phyloP scores from a whole-genome alignment of 2,329 filamentous ascomycete species.

The Corinectria fuckeliana region DNA sequence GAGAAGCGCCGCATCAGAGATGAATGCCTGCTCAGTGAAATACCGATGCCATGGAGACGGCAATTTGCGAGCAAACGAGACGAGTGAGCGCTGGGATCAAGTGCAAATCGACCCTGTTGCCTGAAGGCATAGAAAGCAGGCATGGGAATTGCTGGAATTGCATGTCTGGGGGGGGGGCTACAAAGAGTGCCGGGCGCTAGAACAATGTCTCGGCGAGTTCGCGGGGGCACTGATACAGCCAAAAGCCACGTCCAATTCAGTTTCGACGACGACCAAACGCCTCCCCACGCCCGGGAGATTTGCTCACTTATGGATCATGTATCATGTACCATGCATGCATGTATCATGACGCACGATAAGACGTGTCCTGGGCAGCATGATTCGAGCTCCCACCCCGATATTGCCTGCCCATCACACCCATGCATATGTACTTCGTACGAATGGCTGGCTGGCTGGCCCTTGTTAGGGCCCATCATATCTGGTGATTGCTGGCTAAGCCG shows the following conservation, averaged over 20 bases:
- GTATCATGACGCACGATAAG: slow-evolving; percentile 8
- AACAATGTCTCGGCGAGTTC: slow-evolving; percentile 37
- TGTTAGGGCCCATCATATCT: slow-evolving; percentile 2
- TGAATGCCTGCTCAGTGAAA: slow-evolving; percentile 17
- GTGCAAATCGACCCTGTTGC: slow-evolving; percentile 14
- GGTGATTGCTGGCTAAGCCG: slow-evolving; percentile 1
- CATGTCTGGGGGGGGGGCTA: slow-evolving; percentile 24
- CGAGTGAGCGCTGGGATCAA: slow-evolving; percentile 5
- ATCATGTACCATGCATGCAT: too few relatives aligned
- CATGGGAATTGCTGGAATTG: slow-evolving; percentile 33
- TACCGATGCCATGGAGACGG: slow-evolving; percentile 19
- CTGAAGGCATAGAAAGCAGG: too few relatives aligned
- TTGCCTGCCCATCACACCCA: neutral
- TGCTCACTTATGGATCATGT: neutral
- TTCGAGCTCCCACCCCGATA: slow-evolving; percentile 3
- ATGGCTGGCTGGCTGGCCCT: neutral
- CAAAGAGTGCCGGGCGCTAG: slow-evolving; percentile 20
- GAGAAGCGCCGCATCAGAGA: slow-evolving; percentile 1
- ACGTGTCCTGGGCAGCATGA: neutral
- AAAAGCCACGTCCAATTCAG: slow-evolving; percentile 28
- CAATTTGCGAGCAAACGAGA: slow-evolving; percentile 11
- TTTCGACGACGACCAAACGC: slow-evolving; percentile 21
- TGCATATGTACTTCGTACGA: neutral
- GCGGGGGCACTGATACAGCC: slow-evolving; percentile 32
- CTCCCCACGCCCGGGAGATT: slow-evolving; percentile 6